Evolutionary conservation across 768 basidiomycete genomes (phyloP).

Genomic region (Arthromyces matolae): DNA sequence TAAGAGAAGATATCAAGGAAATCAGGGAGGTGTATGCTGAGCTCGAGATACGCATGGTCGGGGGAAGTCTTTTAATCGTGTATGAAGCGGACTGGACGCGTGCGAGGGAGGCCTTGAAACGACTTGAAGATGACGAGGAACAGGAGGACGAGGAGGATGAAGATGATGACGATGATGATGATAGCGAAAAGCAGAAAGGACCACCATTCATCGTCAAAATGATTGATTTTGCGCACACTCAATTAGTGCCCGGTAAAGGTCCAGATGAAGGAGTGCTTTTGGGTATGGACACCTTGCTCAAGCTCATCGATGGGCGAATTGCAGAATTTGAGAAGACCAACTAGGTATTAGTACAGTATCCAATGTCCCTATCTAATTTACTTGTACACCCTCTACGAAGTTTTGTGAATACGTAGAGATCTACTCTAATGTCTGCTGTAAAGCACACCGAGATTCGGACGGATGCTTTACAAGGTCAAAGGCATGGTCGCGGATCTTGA

Average conservation of each 20-base stretch:
- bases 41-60: constrained; percentile 77
- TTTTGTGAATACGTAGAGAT: no score
- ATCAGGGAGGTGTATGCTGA: constrained; percentile 46
- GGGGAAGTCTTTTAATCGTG: constrained; percentile 74
- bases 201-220: constrained; percentile 66
- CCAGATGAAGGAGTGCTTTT: constrained; percentile 74
- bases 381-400: no score
- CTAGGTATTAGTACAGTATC: no score
- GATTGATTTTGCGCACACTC: constrained; percentile 95
- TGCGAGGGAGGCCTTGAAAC: constrained; percentile 13
- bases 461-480: no score
- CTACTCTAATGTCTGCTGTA: no score
- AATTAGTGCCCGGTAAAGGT: constrained; percentile 62
- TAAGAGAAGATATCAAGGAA: constrained; percentile 50
- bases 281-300: constrained; percentile 66
- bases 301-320: constrained; percentile 45
- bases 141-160: constrained; percentile 9
- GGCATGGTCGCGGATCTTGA: no score
- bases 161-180: constrained; percentile 12
- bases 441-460: no score
- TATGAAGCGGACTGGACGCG: constrained; percentile 54
- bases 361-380: no score
- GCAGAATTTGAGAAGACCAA: constrained; percentile 13
- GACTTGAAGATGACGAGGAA: constrained; percentile 27
- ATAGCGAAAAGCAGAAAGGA: constrained; percentile 31